These are phyloP conservation scores for Microdochium nivale DNA, from an alignment of 2,329 filamentous ascomycete genomes.

Conservation along the genomic window DNA sequence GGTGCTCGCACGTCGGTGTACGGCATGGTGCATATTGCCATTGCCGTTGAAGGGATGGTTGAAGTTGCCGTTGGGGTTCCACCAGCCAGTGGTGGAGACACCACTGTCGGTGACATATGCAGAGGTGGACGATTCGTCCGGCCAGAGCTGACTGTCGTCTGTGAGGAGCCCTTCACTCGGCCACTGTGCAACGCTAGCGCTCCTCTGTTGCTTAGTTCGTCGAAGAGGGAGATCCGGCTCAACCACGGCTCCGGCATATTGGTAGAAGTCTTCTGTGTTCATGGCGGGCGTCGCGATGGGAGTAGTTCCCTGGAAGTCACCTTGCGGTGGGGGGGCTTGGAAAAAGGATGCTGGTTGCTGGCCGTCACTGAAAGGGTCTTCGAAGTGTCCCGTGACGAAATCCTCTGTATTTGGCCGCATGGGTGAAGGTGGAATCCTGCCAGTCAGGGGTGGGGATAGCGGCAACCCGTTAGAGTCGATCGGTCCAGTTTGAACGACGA, in stretches of 20 bases:
- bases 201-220: conserved; percentile 9
- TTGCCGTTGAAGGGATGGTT: neutral
- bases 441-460: conserved; percentile 18
- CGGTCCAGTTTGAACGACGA: conserved; percentile 9
- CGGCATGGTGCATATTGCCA: neutral
- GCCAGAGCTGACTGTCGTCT: conserved; percentile 9
- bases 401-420: conserved; percentile 7
- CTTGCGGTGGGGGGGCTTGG: conserved; percentile 3
- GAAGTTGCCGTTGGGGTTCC: conserved; percentile 10
- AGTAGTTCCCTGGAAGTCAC: conserved; percentile 4
- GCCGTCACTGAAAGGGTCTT: conserved; percentile 19
- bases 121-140: conserved; percentile 4
- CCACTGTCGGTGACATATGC: conserved; percentile 10
- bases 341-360: conserved; percentile 3
- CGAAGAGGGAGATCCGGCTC: conserved; percentile 6
- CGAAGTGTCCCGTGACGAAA: conserved; percentile 19
- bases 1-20: neutral
- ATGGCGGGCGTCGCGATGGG: conserved; percentile 15
- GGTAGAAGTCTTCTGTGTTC: conserved; percentile 12
- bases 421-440: conserved; percentile 13
- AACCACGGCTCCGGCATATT: conserved; percentile 6
- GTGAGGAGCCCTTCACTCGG: conserved; percentile 19
- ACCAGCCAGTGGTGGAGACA: conserved; percentile 14
- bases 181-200: conserved; percentile 21
- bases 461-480: conserved; percentile 15